A percentile compares a stretch with the other conserved stretches of the same genome.
Evolutionary conservation across 768 basidiomycete species (phyloP).

Genomic region (Panus rudis): DNA sequence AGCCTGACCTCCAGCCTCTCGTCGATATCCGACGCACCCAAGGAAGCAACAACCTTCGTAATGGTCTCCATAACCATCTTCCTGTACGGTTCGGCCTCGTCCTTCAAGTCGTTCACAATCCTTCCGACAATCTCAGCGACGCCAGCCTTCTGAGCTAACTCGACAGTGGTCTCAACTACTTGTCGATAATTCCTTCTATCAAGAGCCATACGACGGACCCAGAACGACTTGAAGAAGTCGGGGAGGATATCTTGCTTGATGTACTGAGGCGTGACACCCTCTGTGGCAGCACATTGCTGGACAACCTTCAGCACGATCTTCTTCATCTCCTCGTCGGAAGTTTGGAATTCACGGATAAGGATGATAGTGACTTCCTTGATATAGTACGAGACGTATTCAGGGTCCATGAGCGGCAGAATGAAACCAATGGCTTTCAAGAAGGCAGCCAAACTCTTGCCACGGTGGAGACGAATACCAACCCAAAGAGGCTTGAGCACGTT

Average conservation of each 20-base stretch:
- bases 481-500: constrained; percentile 92
- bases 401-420: constrained; percentile 99
- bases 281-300: constrained; percentile 97
- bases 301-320: constrained; percentile 99
- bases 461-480: constrained; percentile 90
- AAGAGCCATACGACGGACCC: constrained; percentile 97
- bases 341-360: constrained; percentile 97
- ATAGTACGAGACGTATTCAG: constrained; percentile 98
- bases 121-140: constrained; percentile 93
- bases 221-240: constrained; percentile 99
- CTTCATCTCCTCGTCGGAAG: constrained; percentile 99
- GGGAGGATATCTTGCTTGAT: constrained; percentile 97
- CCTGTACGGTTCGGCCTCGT: constrained; percentile 83
- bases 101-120: constrained; percentile 84
- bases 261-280: constrained; percentile 93
- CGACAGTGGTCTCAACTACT: constrained; percentile 97
- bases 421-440: constrained; percentile 98
- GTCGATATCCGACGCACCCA: constrained; percentile 97
- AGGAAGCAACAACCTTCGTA: constrained; percentile 87
- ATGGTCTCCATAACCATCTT: constrained; percentile 99
- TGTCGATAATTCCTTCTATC: constrained; percentile 95
- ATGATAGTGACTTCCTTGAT: constrained; percentile 97
- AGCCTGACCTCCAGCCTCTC: constrained; percentile 91
- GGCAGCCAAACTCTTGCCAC: constrained; percentile 90
- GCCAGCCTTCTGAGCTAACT: constrained; percentile 94